A percentile compares a stretch with the other conserved stretches of the same genome.
These are phyloP conservation scores for Colletotrichum aenigma DNA, from an alignment of 2,329 filamentous ascomycete genomes.

Conservation along the genomic window DNA sequence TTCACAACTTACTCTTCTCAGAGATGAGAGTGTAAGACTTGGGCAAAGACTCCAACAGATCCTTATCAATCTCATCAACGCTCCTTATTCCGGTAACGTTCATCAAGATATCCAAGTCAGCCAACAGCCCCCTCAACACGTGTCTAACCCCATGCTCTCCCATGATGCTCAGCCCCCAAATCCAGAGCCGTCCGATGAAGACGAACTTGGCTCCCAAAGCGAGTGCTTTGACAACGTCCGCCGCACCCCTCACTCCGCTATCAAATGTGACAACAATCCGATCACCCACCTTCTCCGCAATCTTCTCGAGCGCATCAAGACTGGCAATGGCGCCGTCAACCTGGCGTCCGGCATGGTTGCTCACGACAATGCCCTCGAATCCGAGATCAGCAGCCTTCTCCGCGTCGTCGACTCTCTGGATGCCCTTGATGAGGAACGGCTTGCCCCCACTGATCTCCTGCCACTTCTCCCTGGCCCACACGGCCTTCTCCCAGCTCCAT, in stretches of 20 bases:
- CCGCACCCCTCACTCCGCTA: slow-evolving; percentile 59
- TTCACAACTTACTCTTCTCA: slow-evolving; percentile 11
- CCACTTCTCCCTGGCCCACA: slow-evolving; percentile 66
- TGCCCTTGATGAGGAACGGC: slow-evolving; percentile 66
- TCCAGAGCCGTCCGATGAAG: slow-evolving; percentile 63
- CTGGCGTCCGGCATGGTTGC: slow-evolving; percentile 62
- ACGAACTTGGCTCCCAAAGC: slow-evolving; percentile 61
- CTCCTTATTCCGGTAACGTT: slow-evolving; percentile 54
- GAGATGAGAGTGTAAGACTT: not conserved
- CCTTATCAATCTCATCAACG: slow-evolving; percentile 36
- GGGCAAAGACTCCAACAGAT: slow-evolving; percentile 6
- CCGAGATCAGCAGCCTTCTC: slow-evolving; percentile 60
- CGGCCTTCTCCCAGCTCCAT: slow-evolving; percentile 67
- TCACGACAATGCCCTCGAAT: slow-evolving; percentile 64
- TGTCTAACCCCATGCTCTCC: slow-evolving; percentile 10
- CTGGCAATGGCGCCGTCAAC: slow-evolving; percentile 52
- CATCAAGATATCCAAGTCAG: slow-evolving; percentile 61
- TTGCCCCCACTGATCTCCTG: slow-evolving; percentile 61
- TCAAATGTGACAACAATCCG: slow-evolving; percentile 36
- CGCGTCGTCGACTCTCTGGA: slow-evolving; percentile 65
- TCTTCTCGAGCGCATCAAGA: slow-evolving; percentile 50
- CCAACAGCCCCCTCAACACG: slow-evolving; percentile 37
- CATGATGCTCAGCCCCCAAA: slow-evolving; percentile 39
- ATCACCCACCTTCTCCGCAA: slow-evolving; percentile 35
- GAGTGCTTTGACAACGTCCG: slow-evolving; percentile 63